Percentiles rank a stretch among this genome's conserved stretches.
phyloP scores from a whole-genome alignment of 1,284 basidiomycete genomes.

The Apiotrichum porosum region DNA sequence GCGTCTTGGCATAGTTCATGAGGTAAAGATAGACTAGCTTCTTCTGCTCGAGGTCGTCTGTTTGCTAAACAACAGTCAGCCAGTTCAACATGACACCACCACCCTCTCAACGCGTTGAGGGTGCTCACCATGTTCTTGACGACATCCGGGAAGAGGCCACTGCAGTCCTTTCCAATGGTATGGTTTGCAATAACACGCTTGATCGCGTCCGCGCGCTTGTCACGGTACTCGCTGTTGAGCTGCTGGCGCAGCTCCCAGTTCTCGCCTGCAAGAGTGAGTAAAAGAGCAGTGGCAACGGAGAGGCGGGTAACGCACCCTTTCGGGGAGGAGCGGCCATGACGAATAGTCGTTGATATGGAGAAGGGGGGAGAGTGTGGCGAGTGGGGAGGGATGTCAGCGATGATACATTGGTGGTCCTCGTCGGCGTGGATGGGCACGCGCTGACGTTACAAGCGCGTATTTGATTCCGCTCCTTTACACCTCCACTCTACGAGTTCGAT shows the following conservation, averaged over 20 bases:
- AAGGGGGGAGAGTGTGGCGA: neutral
- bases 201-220: constrained; percentile 96
- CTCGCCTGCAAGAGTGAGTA: constrained; percentile 57
- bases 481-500: too few species aligned
- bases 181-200: constrained; percentile 93
- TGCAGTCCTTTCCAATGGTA: constrained; percentile 95
- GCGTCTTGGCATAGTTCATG: constrained; percentile 98
- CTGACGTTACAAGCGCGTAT: too few species aligned
- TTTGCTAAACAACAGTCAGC: constrained; percentile 44
- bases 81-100: too few species aligned
- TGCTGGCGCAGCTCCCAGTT: constrained; percentile 92
- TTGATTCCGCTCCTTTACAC: too few species aligned
- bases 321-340: constrained; percentile 31
- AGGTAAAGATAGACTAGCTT: constrained; percentile 90
- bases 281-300: too few species aligned
- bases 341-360: neutral
- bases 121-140: constrained; percentile 82
- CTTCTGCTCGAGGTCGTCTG: constrained; percentile 52
- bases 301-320: constrained; percentile 18
- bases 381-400: neutral
- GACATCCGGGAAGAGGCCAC: constrained; percentile 93
- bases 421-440: too few species aligned
- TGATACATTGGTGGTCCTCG: too few species aligned
- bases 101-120: too few species aligned
- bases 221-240: constrained; percentile 92